Conservation (phyloP, 306 rosid species). For the Mimosa bimucronata region DNA sequence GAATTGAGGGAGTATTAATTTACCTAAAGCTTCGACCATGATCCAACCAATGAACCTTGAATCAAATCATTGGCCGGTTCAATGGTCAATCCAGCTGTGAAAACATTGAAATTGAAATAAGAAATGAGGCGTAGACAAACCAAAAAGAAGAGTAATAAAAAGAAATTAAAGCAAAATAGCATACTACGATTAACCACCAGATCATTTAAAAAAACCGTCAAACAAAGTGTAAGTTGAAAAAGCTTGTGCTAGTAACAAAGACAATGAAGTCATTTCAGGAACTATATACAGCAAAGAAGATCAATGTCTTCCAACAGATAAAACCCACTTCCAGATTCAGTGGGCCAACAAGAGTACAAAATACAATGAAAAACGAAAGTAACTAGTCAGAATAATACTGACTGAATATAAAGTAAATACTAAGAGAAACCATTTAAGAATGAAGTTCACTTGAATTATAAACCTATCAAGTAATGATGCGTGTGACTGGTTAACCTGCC, state of each 20-base stretch:
- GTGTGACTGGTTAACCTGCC: conserved; percentile 16
- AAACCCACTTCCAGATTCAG: not conserved
- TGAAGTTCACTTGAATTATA: conserved; percentile 11
- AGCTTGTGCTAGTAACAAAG: not conserved
- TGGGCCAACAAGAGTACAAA: not conserved
- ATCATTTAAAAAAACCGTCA: not conserved
- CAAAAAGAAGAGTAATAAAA: too few species aligned
- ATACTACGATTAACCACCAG: not conserved
- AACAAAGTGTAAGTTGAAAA: not conserved
- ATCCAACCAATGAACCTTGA: not conserved
- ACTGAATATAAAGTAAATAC: not conserved
- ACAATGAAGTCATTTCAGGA: not conserved
- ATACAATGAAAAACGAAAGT: not conserved
- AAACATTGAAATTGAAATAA: too few species aligned
- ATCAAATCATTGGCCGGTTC: not conserved
- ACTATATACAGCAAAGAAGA: not conserved
- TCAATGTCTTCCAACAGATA: not conserved
- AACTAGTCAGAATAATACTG: not conserved
- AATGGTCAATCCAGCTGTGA: not conserved
- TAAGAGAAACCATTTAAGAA: not conserved
- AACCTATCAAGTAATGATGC: conserved; percentile 9
- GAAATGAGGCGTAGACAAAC: not conserved
- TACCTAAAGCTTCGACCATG: too few species aligned
- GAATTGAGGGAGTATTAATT: too few species aligned
- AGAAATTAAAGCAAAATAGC: not conserved